These are phyloP conservation scores for Corynascus novoguineensis DNA, from an alignment of 495 filamentous ascomycete genomes.

Conservation along the genomic window DNA sequence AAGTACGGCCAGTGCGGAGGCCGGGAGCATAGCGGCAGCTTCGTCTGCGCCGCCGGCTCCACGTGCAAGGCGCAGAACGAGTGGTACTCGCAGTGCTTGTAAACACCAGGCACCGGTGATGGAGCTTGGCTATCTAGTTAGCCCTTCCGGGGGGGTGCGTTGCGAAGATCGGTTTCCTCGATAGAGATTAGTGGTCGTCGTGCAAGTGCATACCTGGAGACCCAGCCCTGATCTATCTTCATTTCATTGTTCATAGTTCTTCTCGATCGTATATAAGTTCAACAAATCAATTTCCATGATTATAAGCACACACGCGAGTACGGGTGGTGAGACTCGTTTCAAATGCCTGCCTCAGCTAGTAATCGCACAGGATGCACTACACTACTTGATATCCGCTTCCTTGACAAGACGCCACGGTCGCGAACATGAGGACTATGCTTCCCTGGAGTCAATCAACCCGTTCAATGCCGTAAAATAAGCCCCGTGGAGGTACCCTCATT, in stretches of 20 bases:
- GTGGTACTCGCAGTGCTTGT: constrained; percentile 31
- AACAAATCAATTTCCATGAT: background rate
- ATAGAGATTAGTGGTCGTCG: background rate
- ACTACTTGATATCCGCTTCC: no score
- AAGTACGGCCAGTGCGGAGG: constrained; percentile 44
- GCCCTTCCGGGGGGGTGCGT: no score
- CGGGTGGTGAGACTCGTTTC: background rate
- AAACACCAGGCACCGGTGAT: background rate
- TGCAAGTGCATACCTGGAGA: background rate
- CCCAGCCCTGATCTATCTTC: background rate
- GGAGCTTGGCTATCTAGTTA: no score
- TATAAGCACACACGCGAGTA: background rate
- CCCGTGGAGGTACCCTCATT: no score
- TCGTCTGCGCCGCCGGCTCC: constrained; percentile 18
- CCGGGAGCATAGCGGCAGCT: constrained; percentile 23
- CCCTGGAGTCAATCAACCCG: no score
- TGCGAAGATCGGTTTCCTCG: no score
- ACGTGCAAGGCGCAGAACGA: constrained; percentile 24
- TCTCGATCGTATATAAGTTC: background rate
- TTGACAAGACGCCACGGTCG: no score
- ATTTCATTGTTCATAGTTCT: constrained; percentile 2
- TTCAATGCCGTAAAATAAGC: no score
- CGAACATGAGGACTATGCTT: no score
- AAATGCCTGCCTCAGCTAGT: no score
- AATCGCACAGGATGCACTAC: no score